A percentile compares a stretch with the other conserved stretches of the same genome.
Conservation (phyloP, 805 yeast genomes). For the Starmerella bombi region DNA sequence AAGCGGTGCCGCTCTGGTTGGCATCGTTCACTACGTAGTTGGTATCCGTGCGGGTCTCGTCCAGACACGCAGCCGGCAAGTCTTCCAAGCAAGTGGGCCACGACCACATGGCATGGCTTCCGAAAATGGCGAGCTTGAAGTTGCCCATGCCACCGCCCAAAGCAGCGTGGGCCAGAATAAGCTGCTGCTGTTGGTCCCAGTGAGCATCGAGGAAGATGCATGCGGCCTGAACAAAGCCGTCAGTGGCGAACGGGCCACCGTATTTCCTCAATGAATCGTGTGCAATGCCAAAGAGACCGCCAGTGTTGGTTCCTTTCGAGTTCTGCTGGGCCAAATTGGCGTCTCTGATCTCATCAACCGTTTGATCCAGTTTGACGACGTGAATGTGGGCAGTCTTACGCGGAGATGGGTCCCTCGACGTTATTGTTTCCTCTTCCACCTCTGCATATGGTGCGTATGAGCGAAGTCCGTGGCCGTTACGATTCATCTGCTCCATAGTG, state of each 20-base stretch:
- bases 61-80: constrained; percentile 53
- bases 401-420: constrained; percentile 32
- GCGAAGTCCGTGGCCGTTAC: constrained; percentile 65
- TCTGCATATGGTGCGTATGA: constrained; percentile 66
- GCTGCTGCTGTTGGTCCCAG: constrained; percentile 49
- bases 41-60: constrained; percentile 49
- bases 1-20: constrained; percentile 67
- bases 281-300: constrained; percentile 69
- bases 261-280: constrained; percentile 49
- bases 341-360: constrained; percentile 60
- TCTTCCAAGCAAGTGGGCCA: constrained; percentile 84
- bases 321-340: constrained; percentile 83
- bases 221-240: constrained; percentile 59
- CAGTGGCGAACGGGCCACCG: constrained; percentile 41
- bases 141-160: constrained; percentile 73
- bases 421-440: constrained; percentile 40
- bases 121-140: constrained; percentile 75
- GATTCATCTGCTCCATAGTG: constrained; percentile 78
- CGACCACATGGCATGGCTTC: constrained; percentile 79
- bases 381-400: constrained; percentile 67
- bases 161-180: constrained; percentile 82
- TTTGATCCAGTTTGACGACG: constrained; percentile 50
- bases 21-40: constrained; percentile 82
- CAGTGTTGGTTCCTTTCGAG: constrained; percentile 52
- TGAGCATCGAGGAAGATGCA: constrained; percentile 73